phyloP scores from a whole-genome alignment of 192 early-diverging fungal species.

The Lunasporangiospora selenospora region DNA sequence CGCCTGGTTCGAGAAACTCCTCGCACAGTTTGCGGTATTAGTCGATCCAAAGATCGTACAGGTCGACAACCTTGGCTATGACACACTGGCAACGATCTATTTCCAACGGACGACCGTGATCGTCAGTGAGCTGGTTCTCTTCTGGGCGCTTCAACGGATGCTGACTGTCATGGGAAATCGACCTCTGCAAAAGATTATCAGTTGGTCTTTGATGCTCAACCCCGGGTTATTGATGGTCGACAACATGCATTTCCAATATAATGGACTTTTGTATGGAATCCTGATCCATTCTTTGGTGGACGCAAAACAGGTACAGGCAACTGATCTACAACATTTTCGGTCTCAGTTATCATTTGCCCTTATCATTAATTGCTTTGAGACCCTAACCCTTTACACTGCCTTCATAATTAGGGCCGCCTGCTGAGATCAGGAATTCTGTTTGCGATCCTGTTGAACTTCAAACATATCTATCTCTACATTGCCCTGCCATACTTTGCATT shows the following conservation, averaged over 20 bases:
- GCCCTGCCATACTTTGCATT: slow-evolving; percentile 95
- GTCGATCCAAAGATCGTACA: slow-evolving; percentile 80
- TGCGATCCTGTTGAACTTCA: slow-evolving; percentile 93
- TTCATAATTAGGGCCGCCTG: slow-evolving; percentile 54
- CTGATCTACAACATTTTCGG: background rate
- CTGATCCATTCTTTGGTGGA: slow-evolving; percentile 80
- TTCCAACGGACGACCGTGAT: slow-evolving; percentile 90
- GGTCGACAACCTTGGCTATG: slow-evolving; percentile 72
- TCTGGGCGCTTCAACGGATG: slow-evolving; percentile 61
- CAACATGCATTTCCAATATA: slow-evolving; percentile 98
- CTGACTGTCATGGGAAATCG: slow-evolving; percentile 41
- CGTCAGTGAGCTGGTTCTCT: slow-evolving; percentile 80
- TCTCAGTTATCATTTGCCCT: slow-evolving; percentile 2
- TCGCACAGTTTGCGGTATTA: slow-evolving; percentile 64
- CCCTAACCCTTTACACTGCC: background rate
- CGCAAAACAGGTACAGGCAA: slow-evolving; percentile 62
- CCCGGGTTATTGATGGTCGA: slow-evolving; percentile 88
- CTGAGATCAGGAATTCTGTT: slow-evolving; percentile 78
- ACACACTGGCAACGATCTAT: slow-evolving; percentile 66
- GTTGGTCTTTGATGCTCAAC: slow-evolving; percentile 66
- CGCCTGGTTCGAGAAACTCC: slow-evolving; percentile 90
- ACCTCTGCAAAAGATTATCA: slow-evolving; percentile 54
- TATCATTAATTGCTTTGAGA: background rate
- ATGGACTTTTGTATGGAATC: slow-evolving; percentile 91
- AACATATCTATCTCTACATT: slow-evolving; percentile 95